Evolutionary conservation across 352 stramenopile genomes (phyloP).

Genomic region (Pythium aristosporum): DNA sequence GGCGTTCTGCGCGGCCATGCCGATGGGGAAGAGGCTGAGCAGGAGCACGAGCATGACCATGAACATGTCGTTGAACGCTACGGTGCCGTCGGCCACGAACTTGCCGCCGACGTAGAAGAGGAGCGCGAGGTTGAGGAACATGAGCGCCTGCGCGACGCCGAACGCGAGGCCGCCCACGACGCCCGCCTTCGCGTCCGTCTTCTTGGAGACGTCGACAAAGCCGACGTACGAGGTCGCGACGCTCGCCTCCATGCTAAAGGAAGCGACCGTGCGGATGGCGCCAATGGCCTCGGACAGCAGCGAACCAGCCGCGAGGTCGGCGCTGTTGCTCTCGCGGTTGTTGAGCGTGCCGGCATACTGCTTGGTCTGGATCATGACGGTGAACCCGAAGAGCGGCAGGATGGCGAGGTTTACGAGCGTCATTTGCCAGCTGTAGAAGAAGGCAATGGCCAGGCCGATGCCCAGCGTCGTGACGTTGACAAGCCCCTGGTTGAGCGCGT

Average conservation of each 20-base stretch:
- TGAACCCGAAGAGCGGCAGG: constrained; percentile 29
- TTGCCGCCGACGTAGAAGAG: constrained; percentile 59
- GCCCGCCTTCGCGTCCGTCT: constrained; percentile 31
- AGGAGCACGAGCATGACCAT: constrained; percentile 45
- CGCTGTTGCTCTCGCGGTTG: constrained; percentile 29
- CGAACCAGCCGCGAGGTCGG: constrained; percentile 27
- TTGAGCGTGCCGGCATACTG: constrained; percentile 25
- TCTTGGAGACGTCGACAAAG: constrained; percentile 29
- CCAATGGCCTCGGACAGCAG: constrained; percentile 33
- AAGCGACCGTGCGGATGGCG: constrained; percentile 41
- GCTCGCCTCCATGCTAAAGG: constrained; percentile 35
- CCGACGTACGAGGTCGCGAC: constrained; percentile 23
- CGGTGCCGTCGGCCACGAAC: constrained; percentile 36
- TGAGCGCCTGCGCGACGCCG: constrained; percentile 54
- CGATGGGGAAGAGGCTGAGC: constrained; percentile 34
- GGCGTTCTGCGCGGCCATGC: constrained; percentile 31
- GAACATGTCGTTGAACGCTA: constrained; percentile 47
- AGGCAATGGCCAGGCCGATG: constrained; percentile 32
- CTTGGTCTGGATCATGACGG: constrained; percentile 1
- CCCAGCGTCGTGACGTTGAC: constrained; percentile 33
- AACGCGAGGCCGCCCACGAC: constrained; percentile 45
- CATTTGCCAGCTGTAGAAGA: constrained; percentile 49
- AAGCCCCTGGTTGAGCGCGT: constrained; percentile 34
- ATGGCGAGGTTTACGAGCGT: constrained; percentile 33
- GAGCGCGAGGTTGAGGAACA: constrained; percentile 54